Conservation (phyloP, 2,329 filamentous ascomycete species). For the Aspergillus brasiliensis region DNA sequence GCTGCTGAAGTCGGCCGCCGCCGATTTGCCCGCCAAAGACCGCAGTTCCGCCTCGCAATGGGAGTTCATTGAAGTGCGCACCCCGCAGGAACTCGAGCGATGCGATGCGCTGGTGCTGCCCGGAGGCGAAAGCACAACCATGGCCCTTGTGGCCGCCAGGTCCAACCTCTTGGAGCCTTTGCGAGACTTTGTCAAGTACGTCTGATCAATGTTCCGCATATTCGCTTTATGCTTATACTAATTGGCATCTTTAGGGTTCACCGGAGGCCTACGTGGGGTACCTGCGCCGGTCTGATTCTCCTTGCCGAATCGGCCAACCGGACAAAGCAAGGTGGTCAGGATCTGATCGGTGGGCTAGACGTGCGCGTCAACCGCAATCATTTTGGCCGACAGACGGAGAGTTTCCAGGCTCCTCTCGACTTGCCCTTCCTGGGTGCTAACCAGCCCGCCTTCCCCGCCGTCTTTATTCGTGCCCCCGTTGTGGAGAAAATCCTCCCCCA, state of each 20-base stretch:
- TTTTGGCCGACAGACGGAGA: slow-evolving; percentile 91
- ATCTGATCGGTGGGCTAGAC: slow-evolving; percentile 86
- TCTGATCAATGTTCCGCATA: slow-evolving; percentile 15
- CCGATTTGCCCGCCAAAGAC: slow-evolving; percentile 42
- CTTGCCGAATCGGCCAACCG: slow-evolving; percentile 85
- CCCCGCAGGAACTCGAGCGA: slow-evolving; percentile 64
- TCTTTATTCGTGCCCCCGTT: slow-evolving; percentile 93
- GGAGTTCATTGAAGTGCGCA: slow-evolving; percentile 78
- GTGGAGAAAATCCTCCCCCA: slow-evolving; percentile 76
- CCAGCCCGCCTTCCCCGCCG: slow-evolving; percentile 66
- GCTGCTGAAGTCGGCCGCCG: slow-evolving; percentile 69
- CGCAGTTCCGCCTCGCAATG: slow-evolving; percentile 44
- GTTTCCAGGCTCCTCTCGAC: slow-evolving; percentile 75
- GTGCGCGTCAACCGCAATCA: slow-evolving; percentile 92
- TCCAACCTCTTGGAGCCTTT: slow-evolving; percentile 81
- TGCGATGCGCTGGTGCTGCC: slow-evolving; percentile 89
- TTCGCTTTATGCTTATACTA: background rate
- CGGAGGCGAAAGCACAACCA: slow-evolving; percentile 92
- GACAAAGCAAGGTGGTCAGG: slow-evolving; percentile 88
- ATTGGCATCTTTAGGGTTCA: slow-evolving; percentile 57
- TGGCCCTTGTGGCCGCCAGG: slow-evolving; percentile 81
- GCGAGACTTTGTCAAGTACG: slow-evolving; percentile 85
- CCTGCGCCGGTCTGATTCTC: slow-evolving; percentile 90
- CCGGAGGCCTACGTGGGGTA: slow-evolving; percentile 88
- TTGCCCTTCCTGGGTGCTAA: slow-evolving; percentile 66